Base-by-base conservation (phyloP, 2,329 filamentous ascomycete genomes). In the Trichoderma sp. region DNA sequence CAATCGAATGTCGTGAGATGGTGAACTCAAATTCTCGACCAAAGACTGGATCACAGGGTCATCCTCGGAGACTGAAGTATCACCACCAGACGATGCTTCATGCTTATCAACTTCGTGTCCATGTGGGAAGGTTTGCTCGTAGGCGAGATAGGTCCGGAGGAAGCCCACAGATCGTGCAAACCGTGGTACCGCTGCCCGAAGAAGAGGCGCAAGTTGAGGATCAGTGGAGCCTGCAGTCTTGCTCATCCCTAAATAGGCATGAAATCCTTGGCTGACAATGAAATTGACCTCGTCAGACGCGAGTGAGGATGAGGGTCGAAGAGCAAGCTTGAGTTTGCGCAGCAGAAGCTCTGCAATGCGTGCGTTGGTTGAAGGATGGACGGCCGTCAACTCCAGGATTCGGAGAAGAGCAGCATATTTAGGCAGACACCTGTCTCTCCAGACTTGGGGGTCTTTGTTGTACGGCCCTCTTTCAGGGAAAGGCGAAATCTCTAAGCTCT, bases 181-280 rank as follows among this genome's bases (percentile, higher is more conserved):
- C 35, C 90, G 87, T 2, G 91, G 88, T 4, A 93, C 91, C 12
- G 91, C 92, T 38, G 90, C 89, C 76, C 91, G 90, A 9, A 97
- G 85, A 8, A 92, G 83, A 3, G 91, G 90, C 81, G 91, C 91
- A n/a, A 96, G 84, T 8, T 87, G 86, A 24, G 85, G 80, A 76
- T 94, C 91, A 6, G 92, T 83, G 14, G 88, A 86, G 1, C 87
- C 88, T n/a, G 89, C 86, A 4, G 88, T 87, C 76, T 87, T 88
- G 71, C 88, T 91, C 87, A 94, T 91, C 66, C 90, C 87, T 31
- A 94, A 87, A 79, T 95, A 94, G 5, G 92, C 90, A 75, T 90
- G 90, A 80, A 97, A 94, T 0, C 93, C 94, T 78, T 92, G 91
- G 11, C 93, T 93, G 75, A 93, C 88, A 67, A 94, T 93, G 78